A percentile compares a stretch with the other conserved stretches of the same genome.
These are phyloP conservation scores for Puccinia coronata DNA, from an alignment of 1,284 basidiomycete species.

Conservation along the genomic window DNA sequence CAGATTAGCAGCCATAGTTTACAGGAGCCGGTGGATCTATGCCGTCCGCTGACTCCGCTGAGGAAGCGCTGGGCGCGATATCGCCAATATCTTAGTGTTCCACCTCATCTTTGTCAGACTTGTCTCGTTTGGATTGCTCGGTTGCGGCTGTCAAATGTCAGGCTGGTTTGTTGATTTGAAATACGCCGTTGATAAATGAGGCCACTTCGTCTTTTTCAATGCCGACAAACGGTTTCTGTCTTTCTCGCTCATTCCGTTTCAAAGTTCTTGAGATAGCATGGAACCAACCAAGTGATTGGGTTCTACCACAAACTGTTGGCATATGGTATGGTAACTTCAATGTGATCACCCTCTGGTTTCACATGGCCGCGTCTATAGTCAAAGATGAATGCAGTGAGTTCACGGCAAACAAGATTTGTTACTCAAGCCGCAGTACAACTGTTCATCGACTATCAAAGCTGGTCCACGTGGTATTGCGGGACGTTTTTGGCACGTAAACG, in stretches of 20 bases:
- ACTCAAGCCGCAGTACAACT: constrained; percentile 76
- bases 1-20: neutral
- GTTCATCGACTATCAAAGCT: constrained; percentile 96
- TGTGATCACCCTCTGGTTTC: constrained; percentile 80
- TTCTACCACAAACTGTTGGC: constrained; percentile 96
- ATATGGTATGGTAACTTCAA: constrained; percentile 99
- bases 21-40: neutral
- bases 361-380: neutral
- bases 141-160: constrained; percentile 55
- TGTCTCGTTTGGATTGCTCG: constrained; percentile 62
- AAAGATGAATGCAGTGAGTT: neutral
- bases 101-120: constrained; percentile 61
- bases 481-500: constrained; percentile 97
- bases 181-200: neutral
- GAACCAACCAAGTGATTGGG: constrained; percentile 98
- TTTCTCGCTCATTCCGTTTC: constrained; percentile 93
- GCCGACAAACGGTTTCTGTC: constrained; percentile 96
- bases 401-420: neutral
- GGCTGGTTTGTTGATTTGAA: constrained; percentile 52
- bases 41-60: too few species aligned
- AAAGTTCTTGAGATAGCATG: constrained; percentile 90
- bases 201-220: constrained; percentile 74
- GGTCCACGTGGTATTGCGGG: constrained; percentile 96
- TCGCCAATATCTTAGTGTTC: constrained; percentile 79
- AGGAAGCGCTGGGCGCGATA: neutral